phyloP scores from a whole-genome alignment of 768 basidiomycete genomes.

The Omphalotus guepiniiformis region DNA sequence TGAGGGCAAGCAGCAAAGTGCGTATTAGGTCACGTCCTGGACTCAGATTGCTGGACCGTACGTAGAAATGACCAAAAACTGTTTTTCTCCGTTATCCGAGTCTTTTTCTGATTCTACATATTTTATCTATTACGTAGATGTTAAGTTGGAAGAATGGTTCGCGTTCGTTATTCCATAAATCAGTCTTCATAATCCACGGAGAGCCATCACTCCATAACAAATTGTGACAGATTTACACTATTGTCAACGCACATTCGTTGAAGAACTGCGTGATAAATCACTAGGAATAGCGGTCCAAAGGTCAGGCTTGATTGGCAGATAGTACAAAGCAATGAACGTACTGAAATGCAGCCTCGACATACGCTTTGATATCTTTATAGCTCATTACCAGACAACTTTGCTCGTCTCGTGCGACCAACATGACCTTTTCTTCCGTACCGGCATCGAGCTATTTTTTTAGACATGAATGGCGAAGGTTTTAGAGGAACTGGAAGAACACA shows the following conservation, averaged over 20 bases:
- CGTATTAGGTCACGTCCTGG: too few relatives aligned
- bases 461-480: neutral
- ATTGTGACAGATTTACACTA: neutral
- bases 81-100: slow-evolving; percentile 47
- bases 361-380: slow-evolving; percentile 87
- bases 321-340: slow-evolving; percentile 40
- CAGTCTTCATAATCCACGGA: too few relatives aligned
- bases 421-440: slow-evolving; percentile 89
- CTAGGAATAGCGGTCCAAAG: slow-evolving; percentile 22
- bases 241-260: neutral
- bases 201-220: too few relatives aligned
- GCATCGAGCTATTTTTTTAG: slow-evolving; percentile 67
- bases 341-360: slow-evolving; percentile 82
- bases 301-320: neutral
- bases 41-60: too few relatives aligned
- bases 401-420: slow-evolving; percentile 93
- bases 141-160: slow-evolving; percentile 1
- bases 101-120: slow-evolving; percentile 69
- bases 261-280: slow-evolving; percentile 36
- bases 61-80: slow-evolving; percentile 10
- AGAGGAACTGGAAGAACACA: slow-evolving; percentile 24
- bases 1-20: too few relatives aligned
- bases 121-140: slow-evolving; percentile 36
- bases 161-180: neutral
- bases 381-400: slow-evolving; percentile 93